Evolutionary conservation across 2,329 filamentous ascomycete genomes (phyloP).

Genomic region (Penicillium occitanis): DNA sequence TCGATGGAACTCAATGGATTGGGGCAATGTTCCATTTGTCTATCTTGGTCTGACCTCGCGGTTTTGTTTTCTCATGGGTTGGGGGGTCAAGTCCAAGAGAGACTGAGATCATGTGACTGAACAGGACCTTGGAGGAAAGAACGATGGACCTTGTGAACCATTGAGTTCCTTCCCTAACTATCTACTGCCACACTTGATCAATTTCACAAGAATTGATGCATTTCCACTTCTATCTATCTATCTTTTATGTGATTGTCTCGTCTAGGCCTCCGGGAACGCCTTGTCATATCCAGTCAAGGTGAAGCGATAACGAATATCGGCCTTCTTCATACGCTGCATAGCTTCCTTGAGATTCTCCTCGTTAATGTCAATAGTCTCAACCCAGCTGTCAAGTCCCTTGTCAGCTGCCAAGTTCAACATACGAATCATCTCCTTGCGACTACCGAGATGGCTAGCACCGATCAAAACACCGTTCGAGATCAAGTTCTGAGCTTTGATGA

Average conservation of each 20-base stretch:
- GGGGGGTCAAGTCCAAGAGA: constrained; percentile 44
- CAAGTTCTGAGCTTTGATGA: constrained; percentile 72
- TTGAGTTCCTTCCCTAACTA: background rate
- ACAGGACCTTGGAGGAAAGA: background rate
- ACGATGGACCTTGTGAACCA: background rate
- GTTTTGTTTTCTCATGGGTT: constrained; percentile 58
- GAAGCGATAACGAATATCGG: constrained; percentile 71
- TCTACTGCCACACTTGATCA: background rate
- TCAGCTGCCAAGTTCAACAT: constrained; percentile 72
- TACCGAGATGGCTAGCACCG: constrained; percentile 69
- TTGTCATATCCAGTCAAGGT: constrained; percentile 57
- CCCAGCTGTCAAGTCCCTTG: constrained; percentile 68
- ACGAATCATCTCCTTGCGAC: constrained; percentile 65
- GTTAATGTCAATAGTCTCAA: constrained; percentile 69
- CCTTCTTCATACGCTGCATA: constrained; percentile 66
- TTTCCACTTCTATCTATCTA: background rate
- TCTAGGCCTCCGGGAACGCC: constrained; percentile 29
- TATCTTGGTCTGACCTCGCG: constrained; percentile 64
- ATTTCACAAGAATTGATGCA: background rate
- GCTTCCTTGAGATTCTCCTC: constrained; percentile 69
- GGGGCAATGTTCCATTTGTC: constrained; percentile 69
- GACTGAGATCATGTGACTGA: background rate
- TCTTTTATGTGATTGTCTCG: background rate
- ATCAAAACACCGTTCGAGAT: constrained; percentile 71
- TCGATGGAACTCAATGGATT: constrained; percentile 66